Conservation (phyloP, 176 grass and related monocot species). For the Phyllostachys edulis region DNA sequence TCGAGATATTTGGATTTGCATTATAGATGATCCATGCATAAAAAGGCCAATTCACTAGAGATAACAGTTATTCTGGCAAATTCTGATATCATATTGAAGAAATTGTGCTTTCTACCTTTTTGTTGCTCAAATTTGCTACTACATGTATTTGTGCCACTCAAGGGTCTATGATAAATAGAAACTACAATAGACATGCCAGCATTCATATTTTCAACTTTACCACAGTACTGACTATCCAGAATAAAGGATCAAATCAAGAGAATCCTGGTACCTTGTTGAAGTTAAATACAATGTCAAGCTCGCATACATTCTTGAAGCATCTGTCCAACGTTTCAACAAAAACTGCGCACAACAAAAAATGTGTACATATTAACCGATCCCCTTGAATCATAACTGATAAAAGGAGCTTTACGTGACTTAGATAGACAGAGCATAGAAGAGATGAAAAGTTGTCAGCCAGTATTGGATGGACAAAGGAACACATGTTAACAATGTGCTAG, state of each 20-base stretch:
- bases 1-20: not conserved
- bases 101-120: not conserved
- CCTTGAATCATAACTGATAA: constrained; percentile 14
- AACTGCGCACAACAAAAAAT: constrained; percentile 53
- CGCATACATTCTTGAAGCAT: constrained; percentile 99
- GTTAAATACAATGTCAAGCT: constrained; percentile 93
- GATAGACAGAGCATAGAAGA: not conserved
- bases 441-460: not conserved
- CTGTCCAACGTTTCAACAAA: constrained; percentile 91
- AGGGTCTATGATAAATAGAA: not conserved
- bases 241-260: constrained; percentile 16
- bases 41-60: not conserved
- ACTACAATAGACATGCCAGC: not conserved
- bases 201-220: not conserved
- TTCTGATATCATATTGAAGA: not conserved
- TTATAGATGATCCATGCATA: not conserved
- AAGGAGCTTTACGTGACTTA: not conserved
- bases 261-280: constrained; percentile 83
- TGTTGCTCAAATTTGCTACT: not conserved
- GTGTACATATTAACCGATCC: constrained; percentile 1
- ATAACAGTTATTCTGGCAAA: not conserved
- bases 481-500: not conserved
- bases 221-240: not conserved
- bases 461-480: not conserved
- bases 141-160: not conserved